These are phyloP conservation scores for Geosmithia putterillii DNA, from an alignment of 2,329 filamentous ascomycete genomes.

Conservation along the genomic window DNA sequence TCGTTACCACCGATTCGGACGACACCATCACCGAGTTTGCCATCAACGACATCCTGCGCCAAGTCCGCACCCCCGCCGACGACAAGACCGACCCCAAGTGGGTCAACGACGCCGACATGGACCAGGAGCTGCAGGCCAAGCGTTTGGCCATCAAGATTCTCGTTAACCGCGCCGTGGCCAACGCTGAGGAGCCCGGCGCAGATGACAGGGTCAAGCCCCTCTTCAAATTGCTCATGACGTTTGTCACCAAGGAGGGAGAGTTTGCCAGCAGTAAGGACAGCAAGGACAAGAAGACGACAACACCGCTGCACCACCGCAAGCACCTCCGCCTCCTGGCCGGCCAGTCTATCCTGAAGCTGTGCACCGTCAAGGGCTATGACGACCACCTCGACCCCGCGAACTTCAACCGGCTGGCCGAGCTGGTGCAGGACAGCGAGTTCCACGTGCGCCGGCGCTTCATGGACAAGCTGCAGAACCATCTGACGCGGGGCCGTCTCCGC, in stretches of 20 bases:
- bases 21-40: conserved; percentile 71
- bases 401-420: conserved; percentile 72
- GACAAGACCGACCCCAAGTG: conserved; percentile 47
- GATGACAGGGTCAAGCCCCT: conserved; percentile 54
- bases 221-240: conserved; percentile 65
- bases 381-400: conserved; percentile 56
- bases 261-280: conserved; percentile 56
- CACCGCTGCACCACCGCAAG: conserved; percentile 65
- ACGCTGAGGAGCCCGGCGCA: conserved; percentile 35
- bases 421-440: conserved; percentile 65
- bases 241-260: conserved; percentile 69
- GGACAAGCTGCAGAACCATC: conserved; percentile 79
- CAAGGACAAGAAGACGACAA: conserved; percentile 17
- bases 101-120: conserved; percentile 54
- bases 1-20: conserved; percentile 59
- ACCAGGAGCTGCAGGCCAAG: conserved; percentile 76
- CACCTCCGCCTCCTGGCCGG: conserved; percentile 75
- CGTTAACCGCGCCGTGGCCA: conserved; percentile 68
- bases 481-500: conserved; percentile 58
- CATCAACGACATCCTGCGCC: conserved; percentile 60
- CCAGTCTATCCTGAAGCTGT: conserved; percentile 73
- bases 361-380: conserved; percentile 64
- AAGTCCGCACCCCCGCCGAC: conserved; percentile 51
- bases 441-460: conserved; percentile 71
- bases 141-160: conserved; percentile 73